Percentiles rank a stretch among this genome's conserved stretches.
Conservation (phyloP, 1,284 basidiomycete genomes). For the Cryptococcus sp. region DNA sequence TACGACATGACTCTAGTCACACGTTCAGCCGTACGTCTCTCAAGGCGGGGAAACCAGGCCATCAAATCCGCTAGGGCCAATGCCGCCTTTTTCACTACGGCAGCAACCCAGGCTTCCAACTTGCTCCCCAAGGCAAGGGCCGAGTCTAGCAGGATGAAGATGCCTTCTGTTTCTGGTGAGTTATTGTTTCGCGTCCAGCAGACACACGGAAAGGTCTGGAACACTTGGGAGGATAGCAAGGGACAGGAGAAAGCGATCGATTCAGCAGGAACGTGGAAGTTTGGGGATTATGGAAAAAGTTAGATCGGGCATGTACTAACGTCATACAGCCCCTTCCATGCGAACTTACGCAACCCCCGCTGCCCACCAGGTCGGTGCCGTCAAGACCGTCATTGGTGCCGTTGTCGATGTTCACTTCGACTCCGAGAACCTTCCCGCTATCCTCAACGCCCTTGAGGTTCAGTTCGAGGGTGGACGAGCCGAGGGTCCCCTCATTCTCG, state of each 20-base stretch:
- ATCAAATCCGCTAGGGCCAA: conserved; percentile 41
- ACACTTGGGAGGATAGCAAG: background rate
- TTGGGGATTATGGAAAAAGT: background rate
- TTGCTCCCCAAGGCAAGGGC: conserved; percentile 34
- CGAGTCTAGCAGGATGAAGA: conserved; percentile 21
- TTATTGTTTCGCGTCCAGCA: conserved; percentile 3
- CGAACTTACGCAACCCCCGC: conserved; percentile 90
- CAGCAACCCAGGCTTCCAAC: conserved; percentile 36
- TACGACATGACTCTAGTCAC: conserved; percentile 46
- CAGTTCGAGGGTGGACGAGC: conserved; percentile 59
- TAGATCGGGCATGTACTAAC: background rate
- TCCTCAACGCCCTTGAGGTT: conserved; percentile 97
- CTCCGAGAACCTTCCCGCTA: conserved; percentile 83
- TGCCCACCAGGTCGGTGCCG: conserved; percentile 63
- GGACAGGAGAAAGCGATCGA: background rate
- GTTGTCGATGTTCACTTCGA: conserved; percentile 98
- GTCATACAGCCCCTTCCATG: conserved; percentile 31
- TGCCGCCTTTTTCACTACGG: conserved; percentile 46
- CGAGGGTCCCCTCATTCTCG: conserved; percentile 82
- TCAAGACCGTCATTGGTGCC: conserved; percentile 96
- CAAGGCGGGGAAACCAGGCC: conserved; percentile 38
- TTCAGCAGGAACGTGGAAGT: background rate
- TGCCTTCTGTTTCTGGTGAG: conserved; percentile 33
- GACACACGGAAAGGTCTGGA: background rate
- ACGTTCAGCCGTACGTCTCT: conserved; percentile 45